Percentiles rank a stretch among this genome's conserved stretches.
phyloP scores from a whole-genome alignment of 164 flowering plant genomes.

The Umbellularia californica region DNA sequence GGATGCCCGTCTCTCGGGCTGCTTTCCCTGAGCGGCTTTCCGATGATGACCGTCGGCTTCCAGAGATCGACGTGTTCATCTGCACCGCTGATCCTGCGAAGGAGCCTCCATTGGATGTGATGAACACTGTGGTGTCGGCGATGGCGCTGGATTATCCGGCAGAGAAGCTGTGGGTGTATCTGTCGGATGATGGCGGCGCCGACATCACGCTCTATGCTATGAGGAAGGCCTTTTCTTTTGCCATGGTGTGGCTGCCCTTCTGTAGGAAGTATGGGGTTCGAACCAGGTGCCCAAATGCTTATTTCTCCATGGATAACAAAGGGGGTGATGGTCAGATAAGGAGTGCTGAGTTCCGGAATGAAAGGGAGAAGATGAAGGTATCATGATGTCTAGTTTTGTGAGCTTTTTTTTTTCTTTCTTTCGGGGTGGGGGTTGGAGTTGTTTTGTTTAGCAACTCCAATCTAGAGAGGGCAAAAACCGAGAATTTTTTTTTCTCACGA shows the following conservation, averaged over 20 bases:
- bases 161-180: conserved; percentile 55
- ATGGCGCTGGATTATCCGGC: conserved; percentile 65
- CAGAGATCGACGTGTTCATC: conserved; percentile 49
- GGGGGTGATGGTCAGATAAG: background rate
- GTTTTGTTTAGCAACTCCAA: no score
- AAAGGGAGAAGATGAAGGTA: background rate
- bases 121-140: conserved; percentile 72
- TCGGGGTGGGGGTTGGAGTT: no score
- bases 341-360: background rate
- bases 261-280: conserved; percentile 39
- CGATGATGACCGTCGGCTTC: conserved; percentile 24
- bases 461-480: no score
- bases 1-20: conserved; percentile 48
- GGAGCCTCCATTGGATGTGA: conserved; percentile 52
- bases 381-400: background rate
- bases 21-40: conserved; percentile 37
- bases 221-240: conserved; percentile 43
- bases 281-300: conserved; percentile 48
- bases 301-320: conserved; percentile 23
- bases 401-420: no score
- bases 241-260: conserved; percentile 55
- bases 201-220: conserved; percentile 30
- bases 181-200: conserved; percentile 69
- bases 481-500: no score
- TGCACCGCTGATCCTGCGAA: conserved; percentile 56